Conservation (phyloP, 2,329 filamentous ascomycete species). For the Fusarium veterinarium region DNA sequence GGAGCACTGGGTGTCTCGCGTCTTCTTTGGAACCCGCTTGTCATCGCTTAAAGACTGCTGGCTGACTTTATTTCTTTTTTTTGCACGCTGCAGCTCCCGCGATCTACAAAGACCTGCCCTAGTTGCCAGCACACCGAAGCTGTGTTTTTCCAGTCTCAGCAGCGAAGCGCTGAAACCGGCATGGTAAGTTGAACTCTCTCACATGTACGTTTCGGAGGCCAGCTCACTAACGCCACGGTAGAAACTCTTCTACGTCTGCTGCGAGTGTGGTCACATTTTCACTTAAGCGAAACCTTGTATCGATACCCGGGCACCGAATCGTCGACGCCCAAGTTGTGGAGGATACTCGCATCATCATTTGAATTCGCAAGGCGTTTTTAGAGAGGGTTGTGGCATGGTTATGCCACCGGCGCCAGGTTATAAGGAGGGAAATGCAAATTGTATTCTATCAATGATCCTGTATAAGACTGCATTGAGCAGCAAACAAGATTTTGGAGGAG, state of each 20-base stretch:
- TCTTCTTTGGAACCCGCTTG: conserved; percentile 46
- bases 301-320: conserved; percentile 38
- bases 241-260: conserved; percentile 96
- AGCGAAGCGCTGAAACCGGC: conserved; percentile 95
- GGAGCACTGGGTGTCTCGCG: conserved; percentile 40
- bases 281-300: conserved; percentile 54
- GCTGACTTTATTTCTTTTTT: conserved; percentile 57
- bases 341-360: conserved; percentile 35
- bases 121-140: conserved; percentile 88
- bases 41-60: conserved; percentile 48
- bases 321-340: conserved; percentile 30
- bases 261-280: conserved; percentile 91
- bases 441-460: conserved; percentile 33
- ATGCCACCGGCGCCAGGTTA: conserved; percentile 23
- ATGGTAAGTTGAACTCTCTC: conserved; percentile 75
- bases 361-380: conserved; percentile 41
- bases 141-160: conserved; percentile 99
- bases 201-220: background rate
- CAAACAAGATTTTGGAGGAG: conserved; percentile 7
- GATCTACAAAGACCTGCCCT: conserved; percentile 87
- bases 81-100: conserved; percentile 78
- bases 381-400: conserved; percentile 23
- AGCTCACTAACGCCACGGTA: conserved; percentile 50
- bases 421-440: conserved; percentile 25
- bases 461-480: conserved; percentile 14